phyloP scores from a whole-genome alignment of 2,329 filamentous ascomycete species.

The Calonectria hongkongensis region DNA sequence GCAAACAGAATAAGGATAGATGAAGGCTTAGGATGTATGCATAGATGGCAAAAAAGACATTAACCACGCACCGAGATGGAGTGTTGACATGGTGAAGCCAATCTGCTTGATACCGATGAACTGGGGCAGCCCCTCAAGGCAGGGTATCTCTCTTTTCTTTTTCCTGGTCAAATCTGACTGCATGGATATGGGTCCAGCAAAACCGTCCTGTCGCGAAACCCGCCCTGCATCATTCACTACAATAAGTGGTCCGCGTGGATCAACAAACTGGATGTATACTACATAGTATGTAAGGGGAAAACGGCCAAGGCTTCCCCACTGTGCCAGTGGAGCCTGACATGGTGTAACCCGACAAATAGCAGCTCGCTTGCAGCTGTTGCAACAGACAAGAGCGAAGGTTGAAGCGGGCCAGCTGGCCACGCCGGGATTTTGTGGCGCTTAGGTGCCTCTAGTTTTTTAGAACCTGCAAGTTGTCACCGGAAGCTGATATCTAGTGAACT shows the following conservation, averaged over 20 bases:
- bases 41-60: conserved; percentile 11
- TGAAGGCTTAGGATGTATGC: conserved; percentile 15
- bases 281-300: conserved; percentile 3
- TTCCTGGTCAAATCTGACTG: conserved; percentile 20
- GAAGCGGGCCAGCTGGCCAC: conserved; percentile 19
- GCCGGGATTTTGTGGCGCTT: conserved; percentile 5
- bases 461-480: conserved; percentile 8
- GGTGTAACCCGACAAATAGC: conserved; percentile 24
- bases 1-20: conserved; percentile 20
- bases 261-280: conserved; percentile 8
- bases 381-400: conserved; percentile 10
- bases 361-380: conserved; percentile 25
- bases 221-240: conserved; percentile 1
- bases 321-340: conserved; percentile 30
- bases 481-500: conserved; percentile 10
- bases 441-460: not conserved
- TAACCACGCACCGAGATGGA: conserved; percentile 18
- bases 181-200: conserved; percentile 21
- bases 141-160: conserved; percentile 13
- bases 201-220: not conserved
- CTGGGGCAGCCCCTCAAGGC: conserved; percentile 19
- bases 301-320: conserved; percentile 13
- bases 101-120: conserved; percentile 38
- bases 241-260: conserved; percentile 28
- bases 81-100: conserved; percentile 20